phyloP scores from a whole-genome alignment of 495 filamentous ascomycete genomes.

The Talaromyces thailandensis region DNA sequence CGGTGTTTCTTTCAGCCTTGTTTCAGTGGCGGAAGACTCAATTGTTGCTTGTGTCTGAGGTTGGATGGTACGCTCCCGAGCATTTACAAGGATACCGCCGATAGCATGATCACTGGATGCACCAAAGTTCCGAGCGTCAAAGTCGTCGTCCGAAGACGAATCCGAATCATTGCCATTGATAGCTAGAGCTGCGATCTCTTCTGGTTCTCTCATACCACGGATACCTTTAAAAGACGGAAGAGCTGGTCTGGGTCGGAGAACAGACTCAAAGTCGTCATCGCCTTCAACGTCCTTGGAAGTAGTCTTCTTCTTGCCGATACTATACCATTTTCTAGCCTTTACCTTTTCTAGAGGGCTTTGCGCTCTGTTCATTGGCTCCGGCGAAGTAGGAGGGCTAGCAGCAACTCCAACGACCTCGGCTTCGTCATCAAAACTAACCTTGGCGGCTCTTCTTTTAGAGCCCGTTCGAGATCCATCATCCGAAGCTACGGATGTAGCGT shows the following conservation, averaged over 20 bases:
- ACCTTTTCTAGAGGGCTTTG: conserved; percentile 39
- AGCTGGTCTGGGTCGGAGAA: conserved; percentile 65
- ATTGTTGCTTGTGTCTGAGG: conserved; percentile 10
- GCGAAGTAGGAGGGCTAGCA: conserved; percentile 40
- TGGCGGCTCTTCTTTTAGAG: conserved; percentile 56
- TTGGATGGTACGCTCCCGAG: not conserved
- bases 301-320: conserved; percentile 39
- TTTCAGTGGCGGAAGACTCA: not conserved
- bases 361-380: conserved; percentile 36
- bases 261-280: conserved; percentile 50
- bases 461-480: conserved; percentile 46
- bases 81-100: conserved; percentile 43
- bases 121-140: conserved; percentile 13
- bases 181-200: conserved; percentile 13
- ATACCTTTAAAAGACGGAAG: conserved; percentile 83
- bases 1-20: not conserved
- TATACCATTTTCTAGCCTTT: conserved; percentile 43
- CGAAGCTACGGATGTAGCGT: conserved; percentile 46
- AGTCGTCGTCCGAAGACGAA: conserved; percentile 24
- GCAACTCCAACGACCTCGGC: conserved; percentile 53
- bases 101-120: conserved; percentile 59
- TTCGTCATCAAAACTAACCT: conserved; percentile 84
- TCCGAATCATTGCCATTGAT: conserved; percentile 31
- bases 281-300: conserved; percentile 22
- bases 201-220: conserved; percentile 34